Percentiles rank a stretch among this genome's conserved stretches.
Conservation (phyloP, 1,284 basidiomycete genomes). For the Omphalotus olearius region DNA sequence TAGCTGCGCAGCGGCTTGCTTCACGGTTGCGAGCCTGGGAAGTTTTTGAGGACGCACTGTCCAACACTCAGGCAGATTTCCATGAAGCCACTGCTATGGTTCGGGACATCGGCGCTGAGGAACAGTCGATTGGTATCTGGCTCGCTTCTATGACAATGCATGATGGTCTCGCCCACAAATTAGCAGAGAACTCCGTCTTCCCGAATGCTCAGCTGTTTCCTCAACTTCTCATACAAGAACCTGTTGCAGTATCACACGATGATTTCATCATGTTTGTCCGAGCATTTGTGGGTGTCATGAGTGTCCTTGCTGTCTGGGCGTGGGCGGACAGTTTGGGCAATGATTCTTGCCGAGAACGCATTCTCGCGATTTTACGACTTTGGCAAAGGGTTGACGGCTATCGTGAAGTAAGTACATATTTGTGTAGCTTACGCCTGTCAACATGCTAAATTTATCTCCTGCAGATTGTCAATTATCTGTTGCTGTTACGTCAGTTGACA, state of each 20-base stretch:
- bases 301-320: constrained; percentile 69
- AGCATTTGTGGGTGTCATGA: constrained; percentile 61
- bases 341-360: constrained; percentile 55
- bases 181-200: constrained; percentile 39
- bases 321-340: constrained; percentile 77
- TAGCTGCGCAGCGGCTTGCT: constrained; percentile 40
- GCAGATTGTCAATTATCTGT: constrained; percentile 63
- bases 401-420: constrained; percentile 43
- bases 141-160: constrained; percentile 61
- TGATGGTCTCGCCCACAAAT: constrained; percentile 40
- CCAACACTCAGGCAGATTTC: constrained; percentile 50
- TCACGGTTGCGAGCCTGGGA: constrained; percentile 56
- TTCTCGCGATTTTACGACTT: constrained; percentile 55
- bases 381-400: constrained; percentile 71
- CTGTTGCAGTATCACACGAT: constrained; percentile 37
- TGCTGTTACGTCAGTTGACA: constrained; percentile 60
- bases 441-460: constrained; percentile 8
- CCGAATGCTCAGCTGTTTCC: constrained; percentile 29
- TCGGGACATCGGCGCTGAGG: constrained; percentile 55
- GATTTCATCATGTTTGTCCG: constrained; percentile 62
- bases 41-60: constrained; percentile 54
- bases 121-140: constrained; percentile 67
- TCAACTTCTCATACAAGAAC: constrained; percentile 29
- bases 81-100: constrained; percentile 41
- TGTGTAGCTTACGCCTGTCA: constrained; percentile 6